phyloP scores from a whole-genome alignment of 176 grass and related monocot species.

The Miscanthus lutarioriparius region DNA sequence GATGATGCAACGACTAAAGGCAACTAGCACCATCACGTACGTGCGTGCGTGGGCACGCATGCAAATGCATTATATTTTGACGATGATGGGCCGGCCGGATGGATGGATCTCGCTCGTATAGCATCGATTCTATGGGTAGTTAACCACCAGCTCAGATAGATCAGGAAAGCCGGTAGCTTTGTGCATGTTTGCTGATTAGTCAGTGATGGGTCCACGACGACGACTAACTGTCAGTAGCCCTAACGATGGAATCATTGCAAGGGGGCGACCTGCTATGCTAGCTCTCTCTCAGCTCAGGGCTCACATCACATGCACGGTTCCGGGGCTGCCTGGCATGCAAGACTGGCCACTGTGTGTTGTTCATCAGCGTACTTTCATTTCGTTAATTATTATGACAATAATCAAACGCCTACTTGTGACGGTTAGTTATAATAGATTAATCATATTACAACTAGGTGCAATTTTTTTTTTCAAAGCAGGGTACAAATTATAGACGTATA shows the following conservation, averaged over 20 bases:
- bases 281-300: neutral
- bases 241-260: slow-evolving; percentile 29
- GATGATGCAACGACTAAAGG: slow-evolving; percentile 31
- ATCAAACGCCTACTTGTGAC: neutral
- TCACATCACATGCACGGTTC: slow-evolving; percentile 37
- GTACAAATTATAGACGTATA: too few species aligned
- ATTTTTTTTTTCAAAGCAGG: neutral
- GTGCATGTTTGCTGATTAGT: neutral
- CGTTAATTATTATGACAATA: neutral
- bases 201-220: neutral
- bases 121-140: neutral
- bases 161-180: neutral
- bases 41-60: slow-evolving; percentile 9
- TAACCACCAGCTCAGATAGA: slow-evolving; percentile 33
- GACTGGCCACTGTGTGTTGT: neutral
- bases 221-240: slow-evolving; percentile 15
- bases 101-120: neutral
- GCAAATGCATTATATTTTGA: neutral
- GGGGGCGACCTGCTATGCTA: neutral
- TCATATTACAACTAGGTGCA: neutral
- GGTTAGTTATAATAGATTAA: neutral
- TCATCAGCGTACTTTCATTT: slow-evolving; percentile 11
- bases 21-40: neutral
- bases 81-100: neutral
- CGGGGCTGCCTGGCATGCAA: slow-evolving; percentile 22